Evolutionary conservation across 495 filamentous ascomycete genomes (phyloP).

Genomic region (Venustampulla echinocandica): DNA sequence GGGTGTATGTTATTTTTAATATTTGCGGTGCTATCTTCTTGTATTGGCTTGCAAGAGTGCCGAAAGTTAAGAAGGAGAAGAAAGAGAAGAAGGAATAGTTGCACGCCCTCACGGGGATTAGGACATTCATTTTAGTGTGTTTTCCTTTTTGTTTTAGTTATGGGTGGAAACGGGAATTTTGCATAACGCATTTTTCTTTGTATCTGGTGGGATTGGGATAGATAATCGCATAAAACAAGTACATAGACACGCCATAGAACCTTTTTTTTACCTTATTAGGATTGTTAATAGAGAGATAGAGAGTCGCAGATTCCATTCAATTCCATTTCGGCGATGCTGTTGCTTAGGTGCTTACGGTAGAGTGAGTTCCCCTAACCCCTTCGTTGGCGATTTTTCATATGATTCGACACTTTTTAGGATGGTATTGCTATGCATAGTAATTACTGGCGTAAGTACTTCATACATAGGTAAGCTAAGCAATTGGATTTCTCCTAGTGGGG

Average conservation of each 20-base stretch:
- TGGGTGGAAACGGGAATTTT: not conserved
- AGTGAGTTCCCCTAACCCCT: no score
- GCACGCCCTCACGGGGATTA: not conserved
- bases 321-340: no score
- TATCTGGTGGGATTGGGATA: not conserved
- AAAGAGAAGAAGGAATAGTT: slow-evolving; percentile 17
- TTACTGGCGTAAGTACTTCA: no score
- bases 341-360: no score
- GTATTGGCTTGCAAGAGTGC: slow-evolving; percentile 74
- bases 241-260: not conserved
- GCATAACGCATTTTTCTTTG: not conserved
- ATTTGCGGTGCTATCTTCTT: slow-evolving; percentile 58
- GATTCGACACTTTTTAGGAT: no score
- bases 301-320: no score
- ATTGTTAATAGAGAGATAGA: not conserved
- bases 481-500: no score
- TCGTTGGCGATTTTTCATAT: no score
- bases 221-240: not conserved
- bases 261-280: not conserved
- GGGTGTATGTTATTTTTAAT: slow-evolving; percentile 71
- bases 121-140: not conserved
- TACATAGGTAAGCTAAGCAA: no score
- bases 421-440: no score
- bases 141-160: not conserved
- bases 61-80: slow-evolving; percentile 51